Evolutionary conservation across 2,329 filamentous ascomycete genomes (phyloP).

Genomic region (Fusarium sp.): DNA sequence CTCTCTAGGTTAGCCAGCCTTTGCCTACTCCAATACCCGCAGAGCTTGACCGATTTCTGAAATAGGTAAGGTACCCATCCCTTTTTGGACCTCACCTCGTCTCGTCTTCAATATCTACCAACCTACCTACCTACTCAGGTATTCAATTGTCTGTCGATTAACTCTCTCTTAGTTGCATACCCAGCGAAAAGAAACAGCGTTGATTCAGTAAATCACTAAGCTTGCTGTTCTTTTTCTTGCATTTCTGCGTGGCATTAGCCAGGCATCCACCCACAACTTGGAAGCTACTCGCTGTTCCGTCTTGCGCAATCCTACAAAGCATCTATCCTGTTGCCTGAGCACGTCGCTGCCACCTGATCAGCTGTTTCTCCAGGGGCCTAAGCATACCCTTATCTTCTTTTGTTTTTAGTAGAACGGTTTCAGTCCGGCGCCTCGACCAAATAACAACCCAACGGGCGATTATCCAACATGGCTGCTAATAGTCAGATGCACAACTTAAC

Average conservation of each 20-base stretch:
- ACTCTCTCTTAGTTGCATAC: not conserved
- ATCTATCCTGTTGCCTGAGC: constrained; percentile 26
- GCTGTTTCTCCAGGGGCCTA: not conserved
- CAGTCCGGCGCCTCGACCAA: not conserved
- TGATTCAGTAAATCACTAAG: not conserved
- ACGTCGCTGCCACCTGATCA: not conserved
- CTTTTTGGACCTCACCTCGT: constrained; percentile 31
- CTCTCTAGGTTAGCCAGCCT: not conserved
- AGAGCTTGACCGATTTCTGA: not conserved
- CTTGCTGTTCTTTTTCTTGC: not conserved
- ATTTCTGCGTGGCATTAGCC: not conserved
- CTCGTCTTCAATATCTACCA: constrained; percentile 1
- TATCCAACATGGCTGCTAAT: constrained; percentile 70
- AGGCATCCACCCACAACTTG: not conserved
- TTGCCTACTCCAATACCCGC: too few relatives aligned
- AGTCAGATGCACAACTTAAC: constrained; percentile 96
- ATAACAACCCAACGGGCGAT: not conserved
- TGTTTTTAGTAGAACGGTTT: not conserved
- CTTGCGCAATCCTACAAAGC: constrained; percentile 19
- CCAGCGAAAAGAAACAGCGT: not conserved
- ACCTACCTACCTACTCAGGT: not conserved
- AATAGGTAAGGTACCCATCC: constrained; percentile 10
- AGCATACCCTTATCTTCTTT: not conserved
- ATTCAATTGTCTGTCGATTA: not conserved
- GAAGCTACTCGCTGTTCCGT: not conserved